Evolutionary conservation across 805 yeast genomes (phyloP).

Genomic region (Ogataea trehaloabstinens): DNA sequence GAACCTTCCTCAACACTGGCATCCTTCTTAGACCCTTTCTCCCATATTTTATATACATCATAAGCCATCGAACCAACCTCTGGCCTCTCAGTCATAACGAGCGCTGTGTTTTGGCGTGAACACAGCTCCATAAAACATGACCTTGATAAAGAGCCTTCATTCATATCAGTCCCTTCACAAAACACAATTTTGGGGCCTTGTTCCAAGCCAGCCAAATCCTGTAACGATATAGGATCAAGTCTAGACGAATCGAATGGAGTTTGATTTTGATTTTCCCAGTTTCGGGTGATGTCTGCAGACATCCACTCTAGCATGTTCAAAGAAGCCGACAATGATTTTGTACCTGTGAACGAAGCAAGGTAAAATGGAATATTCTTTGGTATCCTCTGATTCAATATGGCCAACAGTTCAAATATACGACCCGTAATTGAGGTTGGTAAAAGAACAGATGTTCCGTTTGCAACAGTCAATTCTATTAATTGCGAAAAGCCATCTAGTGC

Average conservation of each 20-base stretch:
- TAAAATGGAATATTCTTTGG: conserved; percentile 57
- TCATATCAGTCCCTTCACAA: conserved; percentile 65
- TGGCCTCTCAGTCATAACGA: conserved; percentile 71
- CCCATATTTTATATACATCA: conserved; percentile 56
- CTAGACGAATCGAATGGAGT: conserved; percentile 72
- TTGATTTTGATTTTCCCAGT: conserved; percentile 76
- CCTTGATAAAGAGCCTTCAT: conserved; percentile 60
- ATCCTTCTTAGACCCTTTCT: conserved; percentile 35
- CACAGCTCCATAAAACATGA: conserved; percentile 56
- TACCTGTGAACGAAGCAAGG: conserved; percentile 74
- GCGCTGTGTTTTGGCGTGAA: conserved; percentile 61
- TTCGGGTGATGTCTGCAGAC: conserved; percentile 79
- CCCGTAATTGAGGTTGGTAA: conserved; percentile 82
- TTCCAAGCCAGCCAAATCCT: conserved; percentile 50
- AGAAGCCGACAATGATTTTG: conserved; percentile 76
- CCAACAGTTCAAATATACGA: conserved; percentile 74
- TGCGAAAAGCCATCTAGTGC: conserved; percentile 64
- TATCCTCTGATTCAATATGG: conserved; percentile 27
- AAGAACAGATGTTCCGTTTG: conserved; percentile 76
- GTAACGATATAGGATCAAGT: conserved; percentile 55
- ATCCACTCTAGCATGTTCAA: conserved; percentile 94
- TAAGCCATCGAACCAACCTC: conserved; percentile 46
- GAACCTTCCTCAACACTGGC: conserved; percentile 55
- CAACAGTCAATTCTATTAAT: conserved; percentile 61
- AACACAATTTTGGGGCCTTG: conserved; percentile 76